phyloP scores from a whole-genome alignment of 2,329 filamentous ascomycete genomes.

The Colletotrichum australisinense region DNA sequence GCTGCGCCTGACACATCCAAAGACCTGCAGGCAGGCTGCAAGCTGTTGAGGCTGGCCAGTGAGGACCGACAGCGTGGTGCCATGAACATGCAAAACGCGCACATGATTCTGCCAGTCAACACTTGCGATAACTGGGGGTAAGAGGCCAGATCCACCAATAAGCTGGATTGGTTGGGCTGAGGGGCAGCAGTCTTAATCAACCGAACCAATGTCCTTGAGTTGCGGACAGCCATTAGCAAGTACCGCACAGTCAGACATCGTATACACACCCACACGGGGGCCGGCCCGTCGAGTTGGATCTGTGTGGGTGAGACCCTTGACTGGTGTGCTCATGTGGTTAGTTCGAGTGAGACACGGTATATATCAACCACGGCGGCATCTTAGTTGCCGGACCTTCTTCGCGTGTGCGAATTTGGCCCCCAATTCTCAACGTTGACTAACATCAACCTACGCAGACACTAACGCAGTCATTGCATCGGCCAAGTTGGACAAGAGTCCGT shows the following conservation, averaged over 20 bases:
- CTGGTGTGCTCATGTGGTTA: constrained; percentile 17
- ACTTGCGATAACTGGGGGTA: background rate
- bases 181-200: constrained; percentile 14
- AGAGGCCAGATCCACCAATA: constrained; percentile 30
- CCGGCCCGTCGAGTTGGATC: constrained; percentile 29
- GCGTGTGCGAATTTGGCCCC: constrained; percentile 21
- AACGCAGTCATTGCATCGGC: background rate
- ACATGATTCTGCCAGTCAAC: constrained; percentile 31
- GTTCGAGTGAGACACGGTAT: constrained; percentile 4
- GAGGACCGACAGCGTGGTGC: constrained; percentile 22
- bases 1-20: constrained; percentile 32
- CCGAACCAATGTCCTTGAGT: constrained; percentile 25
- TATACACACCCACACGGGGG: constrained; percentile 19
- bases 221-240: constrained; percentile 25
- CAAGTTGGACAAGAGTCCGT: background rate
- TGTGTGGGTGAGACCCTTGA: background rate
- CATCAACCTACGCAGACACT: background rate
- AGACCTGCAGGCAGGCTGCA: constrained; percentile 16
- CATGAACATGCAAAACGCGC: constrained; percentile 10
- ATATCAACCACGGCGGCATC: constrained; percentile 22
- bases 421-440: background rate
- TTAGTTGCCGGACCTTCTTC: constrained; percentile 18
- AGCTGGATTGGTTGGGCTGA: constrained; percentile 14
- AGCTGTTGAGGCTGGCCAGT: constrained; percentile 20
- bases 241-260: constrained; percentile 24